Base-by-base conservation (phyloP, 305 asterid species). In the Coffea humblotiana region DNA sequence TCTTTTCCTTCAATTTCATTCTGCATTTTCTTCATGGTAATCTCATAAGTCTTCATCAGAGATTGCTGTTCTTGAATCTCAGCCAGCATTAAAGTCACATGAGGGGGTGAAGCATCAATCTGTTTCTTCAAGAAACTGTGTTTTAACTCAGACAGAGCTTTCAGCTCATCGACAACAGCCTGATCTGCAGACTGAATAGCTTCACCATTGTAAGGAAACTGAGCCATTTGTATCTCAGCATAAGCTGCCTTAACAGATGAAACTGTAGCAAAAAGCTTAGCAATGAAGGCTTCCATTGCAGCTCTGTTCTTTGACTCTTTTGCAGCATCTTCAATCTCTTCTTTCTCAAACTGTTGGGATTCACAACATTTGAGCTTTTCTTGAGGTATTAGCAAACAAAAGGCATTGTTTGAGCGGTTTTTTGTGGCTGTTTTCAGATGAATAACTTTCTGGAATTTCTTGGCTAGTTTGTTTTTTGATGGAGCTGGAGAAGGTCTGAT, bases 31-130 rank as follows among this genome's bases (percentile, higher is more conserved):
- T 89, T 93, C 98, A 94, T 95, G 7, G 99, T 95, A 63, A 96
- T 91, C 79, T 96, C 98, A 23, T 94, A 96, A 2, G 98, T 92
- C 92, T 91, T 96, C 98, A 94, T 92, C 74, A 96, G 52, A 40
- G 96, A 87, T 88, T 96, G 98, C 87, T 96, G 99, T 47, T 96
- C 99, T 74, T 90, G 98, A 82, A 96, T 96, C 82, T 96, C 99
- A 2, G 99, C 97, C 3, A 96, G 96, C 97, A 94, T 90, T 23
- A 92, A 23, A 43, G 98, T 90, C 23, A 95, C 97, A 67, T 95
- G 98, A 43, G 99, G 97, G 52, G 98, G 98, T 8, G 99, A 95
- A 6, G 92, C 85, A 76, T 90, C 98, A 49, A 94, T 84, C 87
- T 88, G 92, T 21, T 90, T 89, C 86, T 92, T 94, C 82, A 96